phyloP scores from a whole-genome alignment of 768 basidiomycete species.

The Mycena olivaceomarginata region DNA sequence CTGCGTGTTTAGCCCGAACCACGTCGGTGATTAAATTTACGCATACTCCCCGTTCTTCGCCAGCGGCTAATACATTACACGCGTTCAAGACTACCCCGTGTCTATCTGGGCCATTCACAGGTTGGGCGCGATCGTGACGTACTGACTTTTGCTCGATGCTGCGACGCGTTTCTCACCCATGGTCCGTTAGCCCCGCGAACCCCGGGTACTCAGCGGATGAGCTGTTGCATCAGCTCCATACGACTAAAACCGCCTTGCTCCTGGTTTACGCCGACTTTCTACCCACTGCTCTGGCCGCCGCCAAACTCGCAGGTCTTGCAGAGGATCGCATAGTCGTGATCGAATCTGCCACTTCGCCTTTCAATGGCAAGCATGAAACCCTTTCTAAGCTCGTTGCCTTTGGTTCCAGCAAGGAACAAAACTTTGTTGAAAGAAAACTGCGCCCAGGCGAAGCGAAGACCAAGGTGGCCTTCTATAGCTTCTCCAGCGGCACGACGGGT shows the following conservation, averaged over 20 bases:
- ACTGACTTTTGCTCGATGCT: conserved; percentile 45
- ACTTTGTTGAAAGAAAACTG: conserved; percentile 68
- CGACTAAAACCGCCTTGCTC: conserved; percentile 68
- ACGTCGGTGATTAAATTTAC: conserved; percentile 66
- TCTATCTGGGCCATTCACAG: conserved; percentile 77
- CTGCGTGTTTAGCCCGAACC: conserved; percentile 79
- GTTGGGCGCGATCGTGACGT: conserved; percentile 77
- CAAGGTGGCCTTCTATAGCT: conserved; percentile 79
- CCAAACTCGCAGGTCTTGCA: conserved; percentile 61
- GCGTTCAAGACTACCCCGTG: conserved; percentile 69
- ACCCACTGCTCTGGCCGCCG: conserved; percentile 66
- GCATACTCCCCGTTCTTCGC: conserved; percentile 1
- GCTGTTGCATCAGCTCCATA: conserved; percentile 72
- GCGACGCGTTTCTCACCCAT: conserved; percentile 32
- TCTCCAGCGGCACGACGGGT: conserved; percentile 88
- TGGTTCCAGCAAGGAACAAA: conserved; percentile 56
- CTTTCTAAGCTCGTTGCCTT: conserved; percentile 70
- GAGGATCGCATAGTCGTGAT: conserved; percentile 65
- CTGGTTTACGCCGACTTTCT: conserved; percentile 68
- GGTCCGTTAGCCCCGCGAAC: conserved; percentile 73
- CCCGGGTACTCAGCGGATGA: conserved; percentile 76
- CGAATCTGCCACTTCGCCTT: conserved; percentile 41
- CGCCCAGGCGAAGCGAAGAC: conserved; percentile 75
- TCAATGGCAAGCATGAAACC: conserved; percentile 48
- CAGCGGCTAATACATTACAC: conserved; percentile 20